A percentile compares a stretch with the other conserved stretches of the same genome.
These are phyloP conservation scores for Priceomyces castillae DNA, from an alignment of 805 yeast genomes.

Conservation along the genomic window DNA sequence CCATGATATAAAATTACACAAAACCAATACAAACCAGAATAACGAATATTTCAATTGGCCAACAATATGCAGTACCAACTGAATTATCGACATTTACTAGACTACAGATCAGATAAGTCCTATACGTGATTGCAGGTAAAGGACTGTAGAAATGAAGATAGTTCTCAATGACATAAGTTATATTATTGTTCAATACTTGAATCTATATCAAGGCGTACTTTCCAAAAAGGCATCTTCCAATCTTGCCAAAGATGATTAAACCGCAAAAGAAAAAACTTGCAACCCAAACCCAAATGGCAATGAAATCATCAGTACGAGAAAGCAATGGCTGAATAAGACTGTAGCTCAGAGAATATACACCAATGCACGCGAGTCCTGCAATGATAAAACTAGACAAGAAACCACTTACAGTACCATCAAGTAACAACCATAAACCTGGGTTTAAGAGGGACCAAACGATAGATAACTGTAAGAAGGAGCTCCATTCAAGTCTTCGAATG, in stretches of 20 bases:
- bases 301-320: slow-evolving; percentile 20
- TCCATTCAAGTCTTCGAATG: slow-evolving; percentile 67
- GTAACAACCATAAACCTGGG: slow-evolving; percentile 63
- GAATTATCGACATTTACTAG: no score
- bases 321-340: slow-evolving; percentile 16
- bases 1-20: not conserved
- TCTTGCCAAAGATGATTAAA: slow-evolving; percentile 62
- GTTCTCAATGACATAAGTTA: not conserved
- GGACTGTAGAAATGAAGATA: no score
- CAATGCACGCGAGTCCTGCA: slow-evolving; percentile 29
- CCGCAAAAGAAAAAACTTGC: slow-evolving; percentile 68
- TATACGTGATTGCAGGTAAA: no score
- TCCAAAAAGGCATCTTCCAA: slow-evolving; percentile 55
- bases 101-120: no score
- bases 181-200: not conserved
- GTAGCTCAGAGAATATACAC: slow-evolving; percentile 29
- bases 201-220: not conserved
- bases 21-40: not conserved
- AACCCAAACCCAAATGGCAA: slow-evolving; percentile 51
- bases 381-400: slow-evolving; percentile 38
- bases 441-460: slow-evolving; percentile 61
- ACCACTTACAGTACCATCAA: slow-evolving; percentile 59
- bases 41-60: slow-evolving; percentile 5
- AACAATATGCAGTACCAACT: not conserved
- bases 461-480: slow-evolving; percentile 61